These are phyloP conservation scores for Pseudotulostoma volvatum DNA, from an alignment of 495 filamentous ascomycete genomes.

Conservation along the genomic window DNA sequence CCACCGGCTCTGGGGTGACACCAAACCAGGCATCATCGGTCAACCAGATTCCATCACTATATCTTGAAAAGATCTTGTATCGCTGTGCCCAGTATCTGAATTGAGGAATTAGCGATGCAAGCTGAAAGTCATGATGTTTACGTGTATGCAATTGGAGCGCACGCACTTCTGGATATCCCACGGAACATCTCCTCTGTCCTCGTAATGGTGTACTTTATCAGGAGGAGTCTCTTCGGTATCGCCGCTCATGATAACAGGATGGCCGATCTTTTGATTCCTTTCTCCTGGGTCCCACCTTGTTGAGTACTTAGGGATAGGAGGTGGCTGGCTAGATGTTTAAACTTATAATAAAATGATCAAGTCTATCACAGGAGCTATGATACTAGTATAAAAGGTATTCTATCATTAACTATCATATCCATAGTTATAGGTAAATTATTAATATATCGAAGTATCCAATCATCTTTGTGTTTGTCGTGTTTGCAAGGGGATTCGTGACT, in stretches of 20 bases:
- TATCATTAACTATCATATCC: too few relatives aligned
- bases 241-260: conserved; percentile 14
- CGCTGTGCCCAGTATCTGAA: conserved; percentile 77
- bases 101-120: neutral
- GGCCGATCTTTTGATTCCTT: neutral
- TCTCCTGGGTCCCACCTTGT: neutral
- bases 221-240: conserved; percentile 19
- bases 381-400: too few relatives aligned
- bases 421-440: too few relatives aligned
- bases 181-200: conserved; percentile 41
- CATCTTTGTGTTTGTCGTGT: too few relatives aligned
- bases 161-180: conserved; percentile 62
- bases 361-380: too few relatives aligned
- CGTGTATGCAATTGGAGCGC: neutral
- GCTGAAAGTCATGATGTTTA: neutral
- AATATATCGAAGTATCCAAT: too few relatives aligned
- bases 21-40: conserved; percentile 92
- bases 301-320: too few relatives aligned
- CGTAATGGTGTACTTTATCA: conserved; percentile 49
- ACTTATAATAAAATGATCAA: too few relatives aligned
- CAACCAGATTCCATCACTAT: conserved; percentile 74
- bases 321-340: too few relatives aligned
- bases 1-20: conserved; percentile 82
- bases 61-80: conserved; percentile 64
- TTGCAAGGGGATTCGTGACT: too few relatives aligned